Conservation (phyloP, 139 green algal genomes). For the Pycnococcus provasolii region DNA sequence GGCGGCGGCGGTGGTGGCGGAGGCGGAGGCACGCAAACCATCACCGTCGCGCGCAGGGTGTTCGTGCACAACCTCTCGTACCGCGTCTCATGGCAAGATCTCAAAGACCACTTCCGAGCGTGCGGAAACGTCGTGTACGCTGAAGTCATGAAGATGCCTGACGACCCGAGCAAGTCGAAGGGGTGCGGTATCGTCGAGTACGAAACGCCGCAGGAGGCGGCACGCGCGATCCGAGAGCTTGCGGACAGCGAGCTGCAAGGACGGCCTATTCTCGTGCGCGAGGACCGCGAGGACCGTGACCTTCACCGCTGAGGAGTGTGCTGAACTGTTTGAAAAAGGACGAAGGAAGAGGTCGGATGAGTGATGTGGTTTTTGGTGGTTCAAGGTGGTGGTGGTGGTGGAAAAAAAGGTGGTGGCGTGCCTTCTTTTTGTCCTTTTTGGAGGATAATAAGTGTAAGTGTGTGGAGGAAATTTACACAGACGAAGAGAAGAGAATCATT, state of each 20-base stretch:
- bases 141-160: slow-evolving; percentile 2
- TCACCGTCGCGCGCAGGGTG: not conserved
- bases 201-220: slow-evolving; percentile 62
- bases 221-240: slow-evolving; percentile 25
- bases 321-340: too few species aligned
- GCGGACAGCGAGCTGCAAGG: slow-evolving; percentile 73
- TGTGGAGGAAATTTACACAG: too few species aligned
- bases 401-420: too few species aligned
- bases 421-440: too few species aligned
- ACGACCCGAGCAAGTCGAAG: slow-evolving; percentile 59
- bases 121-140: slow-evolving; percentile 25
- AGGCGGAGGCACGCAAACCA: too few species aligned
- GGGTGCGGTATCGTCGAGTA: slow-evolving; percentile 91
- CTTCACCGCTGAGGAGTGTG: too few species aligned
- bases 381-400: too few species aligned
- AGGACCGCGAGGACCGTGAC: slow-evolving; percentile 79
- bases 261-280: slow-evolving; percentile 75
- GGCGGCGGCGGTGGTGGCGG: too few species aligned
- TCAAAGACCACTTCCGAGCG: slow-evolving; percentile 74
- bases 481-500: too few species aligned
- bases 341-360: too few species aligned
- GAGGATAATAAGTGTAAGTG: too few species aligned
- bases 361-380: too few species aligned
- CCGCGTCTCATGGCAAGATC: slow-evolving; percentile 77
- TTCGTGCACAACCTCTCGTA: slow-evolving; percentile 60